Conservation (phyloP, 306 rosid species). For the Quercus gilva region DNA sequence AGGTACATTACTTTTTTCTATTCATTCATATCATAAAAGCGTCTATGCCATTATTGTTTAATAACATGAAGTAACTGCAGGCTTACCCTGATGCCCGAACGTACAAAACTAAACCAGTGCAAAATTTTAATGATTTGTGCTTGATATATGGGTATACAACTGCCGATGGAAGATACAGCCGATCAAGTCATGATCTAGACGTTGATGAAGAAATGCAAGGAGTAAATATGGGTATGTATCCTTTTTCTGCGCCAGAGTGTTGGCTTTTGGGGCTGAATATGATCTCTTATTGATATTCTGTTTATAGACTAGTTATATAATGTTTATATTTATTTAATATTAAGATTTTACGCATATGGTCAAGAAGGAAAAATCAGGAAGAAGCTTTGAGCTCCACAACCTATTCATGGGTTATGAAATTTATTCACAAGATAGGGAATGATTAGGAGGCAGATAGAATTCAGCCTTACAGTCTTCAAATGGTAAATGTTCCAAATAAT, state of each 20-base stretch:
- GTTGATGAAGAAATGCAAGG: conserved; percentile 53
- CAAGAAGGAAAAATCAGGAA: not conserved
- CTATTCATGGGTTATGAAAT: not conserved
- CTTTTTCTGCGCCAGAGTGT: conserved; percentile 7
- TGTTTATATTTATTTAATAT: not conserved
- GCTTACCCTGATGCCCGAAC: conserved; percentile 63
- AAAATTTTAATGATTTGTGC: conserved; percentile 64
- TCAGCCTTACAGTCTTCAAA: not conserved
- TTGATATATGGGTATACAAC: conserved; percentile 52
- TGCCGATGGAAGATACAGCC: conserved; percentile 87
- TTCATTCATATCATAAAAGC: not conserved
- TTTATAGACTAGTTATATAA: not conserved
- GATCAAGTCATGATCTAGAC: conserved; percentile 71
- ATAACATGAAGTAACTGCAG: conserved; percentile 23
- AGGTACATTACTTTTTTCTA: conserved; percentile 28
- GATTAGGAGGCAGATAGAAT: not conserved
- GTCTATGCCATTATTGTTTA: not conserved
- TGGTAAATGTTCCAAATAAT: not conserved
- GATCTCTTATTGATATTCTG: not conserved
- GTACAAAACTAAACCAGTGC: conserved; percentile 54
- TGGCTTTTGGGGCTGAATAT: not conserved
- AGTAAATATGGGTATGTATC: conserved; percentile 37
- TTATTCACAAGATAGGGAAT: not conserved
- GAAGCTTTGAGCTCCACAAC: not conserved
- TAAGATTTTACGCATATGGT: not conserved